Conservation (phyloP, 192 early-diverging fungal genomes). For the Coemansia sp. region DNA sequence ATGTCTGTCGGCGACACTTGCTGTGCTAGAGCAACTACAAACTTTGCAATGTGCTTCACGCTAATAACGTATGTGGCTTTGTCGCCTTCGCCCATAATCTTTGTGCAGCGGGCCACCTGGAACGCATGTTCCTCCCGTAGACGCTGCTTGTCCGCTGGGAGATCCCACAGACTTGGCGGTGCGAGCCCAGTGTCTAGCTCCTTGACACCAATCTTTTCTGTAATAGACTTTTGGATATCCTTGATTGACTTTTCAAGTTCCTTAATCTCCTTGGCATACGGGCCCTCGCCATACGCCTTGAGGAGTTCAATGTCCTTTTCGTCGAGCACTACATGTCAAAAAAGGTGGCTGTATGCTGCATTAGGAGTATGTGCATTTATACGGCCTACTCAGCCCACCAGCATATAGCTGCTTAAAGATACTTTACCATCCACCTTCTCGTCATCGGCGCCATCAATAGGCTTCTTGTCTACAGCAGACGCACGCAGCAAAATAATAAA, state of each 20-base stretch:
- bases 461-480: constrained; percentile 68
- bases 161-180: constrained; percentile 97
- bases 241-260: constrained; percentile 92
- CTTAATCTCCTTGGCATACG: constrained; percentile 95
- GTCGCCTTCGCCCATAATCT: constrained; percentile 93
- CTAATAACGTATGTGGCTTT: constrained; percentile 97
- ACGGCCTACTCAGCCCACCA: background rate
- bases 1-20: constrained; percentile 98
- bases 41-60: constrained; percentile 99
- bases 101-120: constrained; percentile 96
- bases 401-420: constrained; percentile 5
- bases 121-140: constrained; percentile 90
- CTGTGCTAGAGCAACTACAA: constrained; percentile 95
- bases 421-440: constrained; percentile 80
- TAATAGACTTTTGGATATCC: constrained; percentile 96
- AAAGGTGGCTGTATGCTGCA: no score
- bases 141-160: constrained; percentile 97
- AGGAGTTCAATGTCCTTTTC: constrained; percentile 53
- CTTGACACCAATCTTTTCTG: constrained; percentile 99
- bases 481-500: background rate
- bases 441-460: constrained; percentile 71
- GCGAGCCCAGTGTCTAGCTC: constrained; percentile 98
- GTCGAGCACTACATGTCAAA: constrained; percentile 30
- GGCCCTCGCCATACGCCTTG: constrained; percentile 89
- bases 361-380: background rate